These are phyloP conservation scores for Xylariaceae sp. DNA, from an alignment of 2,329 filamentous ascomycete species.

Conservation along the genomic window DNA sequence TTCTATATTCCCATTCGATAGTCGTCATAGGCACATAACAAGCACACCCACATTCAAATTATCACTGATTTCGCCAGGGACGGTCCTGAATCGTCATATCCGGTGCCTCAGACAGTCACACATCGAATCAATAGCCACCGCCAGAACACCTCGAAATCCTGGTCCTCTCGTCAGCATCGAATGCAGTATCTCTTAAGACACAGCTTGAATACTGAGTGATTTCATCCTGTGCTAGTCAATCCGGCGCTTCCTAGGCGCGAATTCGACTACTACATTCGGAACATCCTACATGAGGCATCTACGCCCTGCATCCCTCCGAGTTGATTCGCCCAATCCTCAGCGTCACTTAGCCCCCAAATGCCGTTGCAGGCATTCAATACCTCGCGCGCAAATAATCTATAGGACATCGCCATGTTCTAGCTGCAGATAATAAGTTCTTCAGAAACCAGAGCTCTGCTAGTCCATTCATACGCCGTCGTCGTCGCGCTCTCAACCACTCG, in stretches of 20 bases:
- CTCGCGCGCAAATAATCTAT: conserved; percentile 7
- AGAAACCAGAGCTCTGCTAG: neutral
- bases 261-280: conserved; percentile 14
- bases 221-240: neutral
- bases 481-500: conserved; percentile 24
- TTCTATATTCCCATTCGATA: no score
- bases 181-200: conserved; percentile 14
- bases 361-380: conserved; percentile 13
- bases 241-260: conserved; percentile 6
- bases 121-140: no score
- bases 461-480: conserved; percentile 19
- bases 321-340: conserved; percentile 21
- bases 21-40: no score
- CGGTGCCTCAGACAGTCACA: no score
- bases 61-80: no score
- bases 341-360: conserved; percentile 8
- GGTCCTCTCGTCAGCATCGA: conserved; percentile 1
- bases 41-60: no score
- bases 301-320: conserved; percentile 21
- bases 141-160: neutral
- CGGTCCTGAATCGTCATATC: no score
- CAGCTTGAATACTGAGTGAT: neutral
- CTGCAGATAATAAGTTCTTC: neutral
- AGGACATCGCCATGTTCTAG: neutral
- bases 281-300: conserved; percentile 18